Conservation (phyloP, 2,329 filamentous ascomycete species). For the Neofusicoccum umdonicola region DNA sequence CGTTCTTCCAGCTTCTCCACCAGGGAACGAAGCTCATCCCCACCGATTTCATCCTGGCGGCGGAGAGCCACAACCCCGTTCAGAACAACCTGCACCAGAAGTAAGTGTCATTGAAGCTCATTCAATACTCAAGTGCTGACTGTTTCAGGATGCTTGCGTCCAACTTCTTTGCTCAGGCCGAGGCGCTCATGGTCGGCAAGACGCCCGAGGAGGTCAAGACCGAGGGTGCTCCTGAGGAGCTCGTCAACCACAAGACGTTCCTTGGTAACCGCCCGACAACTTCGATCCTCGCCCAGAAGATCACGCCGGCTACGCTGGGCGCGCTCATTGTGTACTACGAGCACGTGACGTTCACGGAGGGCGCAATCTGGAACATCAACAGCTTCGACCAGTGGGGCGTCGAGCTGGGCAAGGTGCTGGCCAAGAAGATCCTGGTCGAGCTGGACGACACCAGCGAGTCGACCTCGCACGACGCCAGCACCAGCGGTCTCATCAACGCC, state of each 20-base stretch:
- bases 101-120: conserved; percentile 29
- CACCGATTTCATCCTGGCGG: conserved; percentile 95
- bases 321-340: conserved; percentile 98
- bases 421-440: conserved; percentile 69
- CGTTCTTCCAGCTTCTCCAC: conserved; percentile 99
- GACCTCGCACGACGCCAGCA: conserved; percentile 78
- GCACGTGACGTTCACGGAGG: conserved; percentile 96
- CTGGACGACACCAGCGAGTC: conserved; percentile 74
- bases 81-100: conserved; percentile 92
- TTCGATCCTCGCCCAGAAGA: conserved; percentile 87
- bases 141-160: conserved; percentile 72
- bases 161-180: conserved; percentile 87
- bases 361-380: conserved; percentile 99
- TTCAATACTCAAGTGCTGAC: conserved; percentile 22
- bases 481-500: conserved; percentile 81
- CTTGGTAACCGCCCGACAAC: conserved; percentile 96
- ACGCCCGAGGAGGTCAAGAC: conserved; percentile 74
- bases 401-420: conserved; percentile 92
- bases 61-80: conserved; percentile 94
- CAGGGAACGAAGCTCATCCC: conserved; percentile 99
- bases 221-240: conserved; percentile 68
- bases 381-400: conserved; percentile 99
- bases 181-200: conserved; percentile 90
- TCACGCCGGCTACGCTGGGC: conserved; percentile 89
- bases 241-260: conserved; percentile 99